Evolutionary conservation across 2,329 filamentous ascomycete species (phyloP).

Genomic region (Colletotrichum sublineola): DNA sequence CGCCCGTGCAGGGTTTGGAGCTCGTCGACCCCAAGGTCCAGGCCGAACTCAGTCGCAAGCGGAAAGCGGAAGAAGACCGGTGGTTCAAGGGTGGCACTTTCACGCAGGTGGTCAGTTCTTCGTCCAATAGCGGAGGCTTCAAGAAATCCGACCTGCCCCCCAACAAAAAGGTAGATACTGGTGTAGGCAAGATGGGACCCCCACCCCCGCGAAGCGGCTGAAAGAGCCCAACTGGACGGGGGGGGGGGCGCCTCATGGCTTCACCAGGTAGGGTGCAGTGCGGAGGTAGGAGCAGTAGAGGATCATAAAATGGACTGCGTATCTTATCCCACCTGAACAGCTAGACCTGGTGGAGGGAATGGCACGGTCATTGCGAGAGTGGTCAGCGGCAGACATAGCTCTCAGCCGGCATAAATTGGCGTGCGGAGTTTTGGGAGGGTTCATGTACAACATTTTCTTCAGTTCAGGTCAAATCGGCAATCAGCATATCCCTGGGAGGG

Average conservation of each 20-base stretch:
- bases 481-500: conserved; percentile 4
- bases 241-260: background rate
- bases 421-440: conserved; percentile 31
- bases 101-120: conserved; percentile 78
- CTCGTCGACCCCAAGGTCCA: conserved; percentile 93
- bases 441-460: background rate
- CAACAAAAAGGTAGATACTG: conserved; percentile 79
- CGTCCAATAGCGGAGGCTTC: conserved; percentile 73
- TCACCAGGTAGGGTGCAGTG: background rate
- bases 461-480: conserved; percentile 1
- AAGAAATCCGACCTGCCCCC: conserved; percentile 84
- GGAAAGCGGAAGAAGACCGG: conserved; percentile 92
- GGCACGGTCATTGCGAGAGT: conserved; percentile 1
- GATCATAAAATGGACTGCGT: conserved; percentile 13
- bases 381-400: conserved; percentile 15
- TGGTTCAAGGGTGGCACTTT: conserved; percentile 99
- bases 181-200: conserved; percentile 65
- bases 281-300: background rate
- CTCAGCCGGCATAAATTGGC: conserved; percentile 26
- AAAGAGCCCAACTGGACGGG: background rate
- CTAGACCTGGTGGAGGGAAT: conserved; percentile 7
- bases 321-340: conserved; percentile 3
- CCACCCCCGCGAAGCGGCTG: conserved; percentile 45
- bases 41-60: conserved; percentile 88
- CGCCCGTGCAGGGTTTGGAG: conserved; percentile 93